These are phyloP conservation scores for Wickerhamiella bombiphila DNA, from an alignment of 805 yeast species.

Conservation along the genomic window DNA sequence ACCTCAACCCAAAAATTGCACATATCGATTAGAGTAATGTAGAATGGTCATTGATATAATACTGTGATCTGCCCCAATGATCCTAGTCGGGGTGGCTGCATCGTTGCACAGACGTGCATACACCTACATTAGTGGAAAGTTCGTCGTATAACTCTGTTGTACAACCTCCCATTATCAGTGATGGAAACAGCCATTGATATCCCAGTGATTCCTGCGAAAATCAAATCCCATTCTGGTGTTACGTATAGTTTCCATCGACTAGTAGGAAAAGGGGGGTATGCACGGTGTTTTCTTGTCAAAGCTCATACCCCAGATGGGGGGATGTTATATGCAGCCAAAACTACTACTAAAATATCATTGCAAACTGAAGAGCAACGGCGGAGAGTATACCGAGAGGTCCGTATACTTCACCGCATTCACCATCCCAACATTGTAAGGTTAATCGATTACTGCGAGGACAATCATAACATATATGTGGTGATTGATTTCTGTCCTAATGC, in stretches of 20 bases:
- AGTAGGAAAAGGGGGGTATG: slow-evolving; percentile 13
- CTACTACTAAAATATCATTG: slow-evolving; percentile 1
- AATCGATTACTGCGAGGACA: slow-evolving; percentile 89
- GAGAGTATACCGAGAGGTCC: slow-evolving; percentile 40
- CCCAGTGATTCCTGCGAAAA: too few relatives aligned
- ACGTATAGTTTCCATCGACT: background rate
- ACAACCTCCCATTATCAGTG: too few relatives aligned
- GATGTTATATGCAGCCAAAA: slow-evolving; percentile 10
- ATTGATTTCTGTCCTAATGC: slow-evolving; percentile 89
- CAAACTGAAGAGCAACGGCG: background rate
- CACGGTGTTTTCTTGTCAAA: slow-evolving; percentile 6
- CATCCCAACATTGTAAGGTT: slow-evolving; percentile 85
- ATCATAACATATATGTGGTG: slow-evolving; percentile 74
- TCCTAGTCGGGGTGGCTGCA: too few relatives aligned
- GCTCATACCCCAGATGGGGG: slow-evolving; percentile 2
- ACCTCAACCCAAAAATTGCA: too few relatives aligned
- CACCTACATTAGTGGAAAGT: too few relatives aligned
- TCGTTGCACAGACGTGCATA: too few relatives aligned
- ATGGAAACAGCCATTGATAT: too few relatives aligned
- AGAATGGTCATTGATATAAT: too few relatives aligned
- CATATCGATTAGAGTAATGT: too few relatives aligned
- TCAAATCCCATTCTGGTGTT: background rate
- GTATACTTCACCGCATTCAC: slow-evolving; percentile 72
- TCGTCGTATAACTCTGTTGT: too few relatives aligned
- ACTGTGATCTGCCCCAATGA: too few relatives aligned